Base-by-base conservation (phyloP, 208 protist species). In the Leptomonas pyrrhocoris region DNA sequence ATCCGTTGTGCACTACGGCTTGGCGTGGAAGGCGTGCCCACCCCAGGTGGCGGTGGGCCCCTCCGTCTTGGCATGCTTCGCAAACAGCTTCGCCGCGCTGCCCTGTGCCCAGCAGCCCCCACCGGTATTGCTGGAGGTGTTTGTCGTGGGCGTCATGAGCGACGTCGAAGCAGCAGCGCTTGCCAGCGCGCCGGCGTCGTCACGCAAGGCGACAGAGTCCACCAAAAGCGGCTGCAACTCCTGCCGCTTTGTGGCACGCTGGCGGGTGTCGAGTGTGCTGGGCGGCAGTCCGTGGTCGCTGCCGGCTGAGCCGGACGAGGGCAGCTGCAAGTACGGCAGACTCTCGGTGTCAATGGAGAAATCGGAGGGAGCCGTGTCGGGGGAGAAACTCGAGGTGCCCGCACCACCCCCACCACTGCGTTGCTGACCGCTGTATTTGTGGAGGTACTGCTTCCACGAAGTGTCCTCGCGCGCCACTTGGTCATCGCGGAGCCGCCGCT, bases 361-460 rank as follows among this genome's bases (percentile, higher is more conserved):
- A 27, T 93, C 77, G 2, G 69, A 81, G 21, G 76, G 69, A 3
- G 66, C 63, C 36, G 58, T 72, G 58, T 77, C 64, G 0, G 72
- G 65, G 2, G 72, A 77, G 42, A 72, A 72, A 57, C 64, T 45
- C 16, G 43, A 57, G 53, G 42, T 38, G 53, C 46, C 69, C 21
- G 18, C 53, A 23, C 59, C 40, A 56, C 45, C 55, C 0, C 40
- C 45, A 48, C 31, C 15, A 18, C 46, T 25, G 40, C 55, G 43
- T 16, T 43, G 45, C 30, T 54, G 28, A 19, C 50, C 72, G 61
- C 76, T 63, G 76, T 90, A 92, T 58, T 66, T 68, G 61, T 75
- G 65, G 50, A 90, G 53, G 56, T 94, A 94, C 66, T 79, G 80
- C 76, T 82, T 77, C 89, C 89, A 94, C 50, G 86, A 83, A 11